Base-by-base conservation (phyloP, 768 basidiomycete species). In the Amanita rimosa region DNA sequence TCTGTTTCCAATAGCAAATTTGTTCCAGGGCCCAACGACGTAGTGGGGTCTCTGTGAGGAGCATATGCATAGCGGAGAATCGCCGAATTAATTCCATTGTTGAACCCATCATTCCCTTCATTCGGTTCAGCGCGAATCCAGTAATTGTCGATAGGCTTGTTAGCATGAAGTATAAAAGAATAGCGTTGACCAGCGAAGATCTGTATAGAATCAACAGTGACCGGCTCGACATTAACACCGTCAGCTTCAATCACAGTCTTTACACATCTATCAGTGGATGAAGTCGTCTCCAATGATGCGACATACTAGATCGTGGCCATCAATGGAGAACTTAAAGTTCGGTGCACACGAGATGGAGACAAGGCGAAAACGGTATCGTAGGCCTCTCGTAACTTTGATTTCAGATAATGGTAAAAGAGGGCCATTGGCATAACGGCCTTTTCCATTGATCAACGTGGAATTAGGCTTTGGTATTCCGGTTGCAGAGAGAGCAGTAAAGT, bases 351-450 rank as follows among this genome's bases (percentile, higher is more conserved):
- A 69, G 46, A 72, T 68, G 48, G 54, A 62, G 44, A 79, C 53
- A 1, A 80, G 33, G 3, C 77, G 71, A 60, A 79, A 72, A 19
- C 79, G 71, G 53, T 79, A 79, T 17, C 75, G 63, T 42, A 61
- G 58, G 14, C 67, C 67, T 0, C 44, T 47, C 6, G 54, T 40
- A 29, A 79, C 72, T 34, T 67, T 65, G 46, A 72, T 61, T 7
- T 72, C 61, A 1, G 69, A 59, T 11, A 72, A 57, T 0, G 63
- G 48, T 7, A 60, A 50, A 4, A 35, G 17, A 8, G 69, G 67
- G 0, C 74, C 73, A 1, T 61, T 64, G 4, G 51, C 24, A 43
- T 60, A 68, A 1, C 73, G 69, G 8, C 73, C 74, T 17, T 62
- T 58, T 5, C 75, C 74, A 45, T 75, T 76, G 49, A 75, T 73